Percentiles rank a stretch among this genome's conserved stretches.
phyloP scores from a whole-genome alignment of 23 red algal species.

The Rhodosorus marinus region DNA sequence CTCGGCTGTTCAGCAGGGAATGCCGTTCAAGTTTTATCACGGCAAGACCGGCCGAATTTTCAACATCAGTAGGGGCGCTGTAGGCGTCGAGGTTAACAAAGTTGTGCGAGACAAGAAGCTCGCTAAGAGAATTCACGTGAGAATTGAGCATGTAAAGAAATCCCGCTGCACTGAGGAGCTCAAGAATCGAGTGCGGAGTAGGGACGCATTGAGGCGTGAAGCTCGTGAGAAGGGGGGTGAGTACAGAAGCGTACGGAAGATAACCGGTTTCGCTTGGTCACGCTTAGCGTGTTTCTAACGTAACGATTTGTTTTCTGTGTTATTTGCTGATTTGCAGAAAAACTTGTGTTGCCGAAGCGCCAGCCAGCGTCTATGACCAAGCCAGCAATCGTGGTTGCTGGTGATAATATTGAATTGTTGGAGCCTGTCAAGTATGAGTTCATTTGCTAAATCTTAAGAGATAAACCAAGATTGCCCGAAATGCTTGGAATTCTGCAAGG shows the following conservation, averaged over 20 bases:
- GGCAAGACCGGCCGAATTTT: slow-evolving; percentile 78
- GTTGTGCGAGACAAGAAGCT: slow-evolving; percentile 34
- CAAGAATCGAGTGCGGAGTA: slow-evolving; percentile 9
- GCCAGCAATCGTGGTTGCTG: too few species aligned
- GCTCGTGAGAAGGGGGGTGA: slow-evolving; percentile 34
- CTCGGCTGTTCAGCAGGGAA: slow-evolving; percentile 70
- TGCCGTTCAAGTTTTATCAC: slow-evolving; percentile 98
- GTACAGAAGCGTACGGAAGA: slow-evolving; percentile 9
- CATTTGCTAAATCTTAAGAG: too few species aligned
- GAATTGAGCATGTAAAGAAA: slow-evolving; percentile 73
- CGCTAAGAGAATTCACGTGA: slow-evolving; percentile 85
- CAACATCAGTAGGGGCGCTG: slow-evolving; percentile 46
- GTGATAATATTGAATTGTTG: slow-evolving; percentile 46
- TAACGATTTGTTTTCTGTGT: background rate
- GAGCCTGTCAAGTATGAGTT: slow-evolving; percentile 74
- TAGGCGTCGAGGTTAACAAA: slow-evolving; percentile 90
- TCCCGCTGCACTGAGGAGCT: slow-evolving; percentile 79
- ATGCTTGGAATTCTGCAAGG: too few species aligned
- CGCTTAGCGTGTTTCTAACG: background rate
- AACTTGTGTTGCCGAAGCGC: slow-evolving; percentile 17
- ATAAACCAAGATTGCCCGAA: too few species aligned
- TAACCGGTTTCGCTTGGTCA: too few species aligned
- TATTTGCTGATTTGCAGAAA: background rate
- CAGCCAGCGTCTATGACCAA: too few species aligned
- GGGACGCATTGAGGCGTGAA: slow-evolving; percentile 25